Evolutionary conservation across 306 rosid species (phyloP), one percentile per base, ranked within the genome.

Genomic region (Lupinus albus): DNA sequence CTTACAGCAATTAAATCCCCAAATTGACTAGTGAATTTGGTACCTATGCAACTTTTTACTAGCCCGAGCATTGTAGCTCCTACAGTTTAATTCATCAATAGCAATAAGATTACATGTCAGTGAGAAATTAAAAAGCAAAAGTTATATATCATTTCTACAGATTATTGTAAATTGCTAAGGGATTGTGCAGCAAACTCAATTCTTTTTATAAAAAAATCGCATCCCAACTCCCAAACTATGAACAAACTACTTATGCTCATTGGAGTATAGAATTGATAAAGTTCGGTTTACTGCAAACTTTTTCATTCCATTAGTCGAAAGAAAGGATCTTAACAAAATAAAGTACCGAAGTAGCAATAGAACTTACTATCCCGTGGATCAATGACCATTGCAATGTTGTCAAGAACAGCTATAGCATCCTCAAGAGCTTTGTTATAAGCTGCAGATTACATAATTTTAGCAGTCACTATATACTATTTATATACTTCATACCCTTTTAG

Each of bases 1-100:
- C 99, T 90, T 76, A 94, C 99, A 82, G 99, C 97, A 80, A 94
- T 88, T 55, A 94, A 75, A 81, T 94, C 96, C 46, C 99, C 99
- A 39, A 90, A 94, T 77, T 94, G 99, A 70, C 96, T 67, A 0
- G 99, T 94, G 72, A 94, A 94, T 67, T 94, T 94, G 72, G 99
- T 94, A 39, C 99, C 96, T 5, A 91, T 89, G 82, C 99, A 90
- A 82, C 99, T 90, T 78, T 86, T 94, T 10, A 94, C 96, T 67
- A 94, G 82, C 69, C 95, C 96, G 81, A 94, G 78, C 95, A 94
- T 79, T 70, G 89, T 76, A 61, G 72, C 76, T 73, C 97, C 99
- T 94, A 84, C 80, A 76, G 71, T 42, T 53, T 49, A 68, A 78
- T 76, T 60, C 58, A 80, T 61, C 62, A 71, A 73, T 68, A 58